phyloP scores from a whole-genome alignment of 176 grass and related monocot genomes.

The Triticum urartu region DNA sequence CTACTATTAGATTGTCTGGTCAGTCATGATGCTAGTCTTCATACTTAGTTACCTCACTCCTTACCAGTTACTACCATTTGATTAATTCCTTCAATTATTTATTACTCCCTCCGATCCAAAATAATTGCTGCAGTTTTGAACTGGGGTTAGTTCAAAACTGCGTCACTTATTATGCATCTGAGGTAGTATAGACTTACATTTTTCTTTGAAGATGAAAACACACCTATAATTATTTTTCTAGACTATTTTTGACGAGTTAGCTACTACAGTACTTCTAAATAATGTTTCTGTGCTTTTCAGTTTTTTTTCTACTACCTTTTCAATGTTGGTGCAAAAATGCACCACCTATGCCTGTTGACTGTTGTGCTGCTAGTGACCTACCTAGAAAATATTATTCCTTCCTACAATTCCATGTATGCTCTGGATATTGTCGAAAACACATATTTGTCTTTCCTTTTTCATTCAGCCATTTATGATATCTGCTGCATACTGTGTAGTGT shows the following conservation, averaged over 20 bases:
- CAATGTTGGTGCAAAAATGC: not conserved
- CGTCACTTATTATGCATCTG: too few relatives aligned
- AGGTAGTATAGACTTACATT: too few relatives aligned
- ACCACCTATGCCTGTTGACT: not conserved
- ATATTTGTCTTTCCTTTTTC: not conserved
- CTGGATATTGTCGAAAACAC: not conserved
- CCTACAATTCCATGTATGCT: not conserved
- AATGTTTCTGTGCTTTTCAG: not conserved
- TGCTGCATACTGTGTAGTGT: constrained; percentile 21
- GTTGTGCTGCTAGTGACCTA: not conserved
- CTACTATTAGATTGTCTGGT: not conserved
- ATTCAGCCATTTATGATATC: not conserved
- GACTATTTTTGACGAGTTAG: not conserved
- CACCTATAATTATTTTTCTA: too few relatives aligned
- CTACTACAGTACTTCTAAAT: not conserved
- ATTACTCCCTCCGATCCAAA: too few relatives aligned
- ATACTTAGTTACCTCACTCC: not conserved
- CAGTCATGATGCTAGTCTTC: not conserved
- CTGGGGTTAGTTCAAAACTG: too few relatives aligned
- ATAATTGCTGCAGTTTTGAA: too few relatives aligned
- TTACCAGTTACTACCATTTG: too few relatives aligned
- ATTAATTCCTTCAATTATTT: too few relatives aligned
- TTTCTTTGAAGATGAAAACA: too few relatives aligned
- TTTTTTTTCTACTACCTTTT: not conserved
- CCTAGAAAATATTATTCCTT: not conserved